These are phyloP conservation scores for Pachysandra terminalis DNA, from an alignment of 164 flowering plant species.

Conservation along the genomic window DNA sequence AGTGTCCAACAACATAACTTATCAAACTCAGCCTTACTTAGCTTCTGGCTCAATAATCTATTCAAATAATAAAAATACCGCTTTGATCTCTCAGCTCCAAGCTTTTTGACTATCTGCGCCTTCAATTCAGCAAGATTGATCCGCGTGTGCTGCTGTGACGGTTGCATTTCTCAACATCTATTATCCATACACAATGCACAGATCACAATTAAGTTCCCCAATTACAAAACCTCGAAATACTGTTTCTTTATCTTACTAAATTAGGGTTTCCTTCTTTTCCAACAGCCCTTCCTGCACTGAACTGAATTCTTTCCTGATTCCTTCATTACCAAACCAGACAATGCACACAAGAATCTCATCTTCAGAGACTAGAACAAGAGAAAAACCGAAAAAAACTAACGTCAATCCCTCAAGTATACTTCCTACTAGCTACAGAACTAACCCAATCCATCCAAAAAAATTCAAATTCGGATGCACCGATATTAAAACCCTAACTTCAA, in stretches of 20 bases:
- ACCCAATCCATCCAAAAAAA: conserved; percentile 29
- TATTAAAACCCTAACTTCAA: too few species aligned
- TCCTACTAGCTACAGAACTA: conserved; percentile 20
- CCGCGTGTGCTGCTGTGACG: too few species aligned
- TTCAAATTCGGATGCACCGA: conserved; percentile 17
- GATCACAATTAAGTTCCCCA: background rate
- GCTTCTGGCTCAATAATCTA: too few species aligned
- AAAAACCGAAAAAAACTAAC: conserved; percentile 28
- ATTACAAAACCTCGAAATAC: conserved; percentile 21
- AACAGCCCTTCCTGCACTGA: conserved; percentile 18
- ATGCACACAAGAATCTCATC: conserved; percentile 46
- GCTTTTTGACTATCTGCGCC: too few species aligned
- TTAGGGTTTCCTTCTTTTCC: conserved; percentile 35
- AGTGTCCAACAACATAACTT: too few species aligned
- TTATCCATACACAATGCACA: too few species aligned
- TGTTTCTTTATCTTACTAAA: conserved; percentile 12
- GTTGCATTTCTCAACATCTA: too few species aligned
- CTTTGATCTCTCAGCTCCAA: too few species aligned
- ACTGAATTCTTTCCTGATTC: conserved; percentile 22
- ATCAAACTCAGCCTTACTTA: too few species aligned
- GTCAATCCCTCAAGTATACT: conserved; percentile 14
- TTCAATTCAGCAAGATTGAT: too few species aligned
- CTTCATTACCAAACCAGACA: conserved; percentile 28
- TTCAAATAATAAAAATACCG: too few species aligned
- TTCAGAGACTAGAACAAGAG: conserved; percentile 27